A percentile compares a stretch with the other conserved stretches of the same genome.
phyloP scores from a whole-genome alignment of 2,329 filamentous ascomycete species.

The Aspergillus quadricinctus region DNA sequence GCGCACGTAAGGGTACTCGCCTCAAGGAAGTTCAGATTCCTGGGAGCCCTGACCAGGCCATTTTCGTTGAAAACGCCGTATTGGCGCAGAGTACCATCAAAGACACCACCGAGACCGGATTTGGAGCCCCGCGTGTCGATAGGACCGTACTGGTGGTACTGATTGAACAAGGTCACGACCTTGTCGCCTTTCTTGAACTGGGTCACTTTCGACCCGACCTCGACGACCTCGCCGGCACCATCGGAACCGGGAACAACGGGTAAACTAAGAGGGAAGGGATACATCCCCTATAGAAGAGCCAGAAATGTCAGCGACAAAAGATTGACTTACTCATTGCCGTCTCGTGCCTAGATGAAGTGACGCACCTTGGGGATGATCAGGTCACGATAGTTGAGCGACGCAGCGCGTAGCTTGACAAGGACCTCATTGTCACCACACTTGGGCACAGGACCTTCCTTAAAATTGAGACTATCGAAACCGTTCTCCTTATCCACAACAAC shows the following conservation, averaged over 20 bases:
- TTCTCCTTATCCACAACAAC: conserved; percentile 45
- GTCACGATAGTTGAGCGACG: conserved; percentile 49
- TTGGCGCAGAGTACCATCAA: conserved; percentile 65
- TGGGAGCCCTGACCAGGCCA: conserved; percentile 62
- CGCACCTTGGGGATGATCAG: conserved; percentile 44
- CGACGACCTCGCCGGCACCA: conserved; percentile 44
- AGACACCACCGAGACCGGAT: conserved; percentile 62
- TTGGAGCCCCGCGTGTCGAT: conserved; percentile 35
- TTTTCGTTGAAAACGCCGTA: conserved; percentile 64
- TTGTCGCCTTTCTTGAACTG: conserved; percentile 56
- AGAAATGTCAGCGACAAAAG: conserved; percentile 1
- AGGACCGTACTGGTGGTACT: conserved; percentile 50
- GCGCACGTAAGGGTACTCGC: conserved; percentile 58
- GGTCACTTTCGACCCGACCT: conserved; percentile 53
- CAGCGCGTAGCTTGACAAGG: conserved; percentile 59
- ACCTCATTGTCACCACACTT: conserved; percentile 66
- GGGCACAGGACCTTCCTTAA: conserved; percentile 52
- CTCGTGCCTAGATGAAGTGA: conserved; percentile 37
- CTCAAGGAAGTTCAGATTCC: conserved; percentile 51
- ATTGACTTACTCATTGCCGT: not conserved
- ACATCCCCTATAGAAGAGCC: conserved; percentile 21
- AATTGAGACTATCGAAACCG: conserved; percentile 58
- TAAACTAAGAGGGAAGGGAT: conserved; percentile 30
- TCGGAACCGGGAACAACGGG: conserved; percentile 33
- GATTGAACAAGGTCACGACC: conserved; percentile 56